A percentile compares a stretch with the other conserved stretches of the same genome.
Evolutionary conservation across 192 early-diverging fungal species (phyloP).

Genomic region (Entomortierella chlamydospora): DNA sequence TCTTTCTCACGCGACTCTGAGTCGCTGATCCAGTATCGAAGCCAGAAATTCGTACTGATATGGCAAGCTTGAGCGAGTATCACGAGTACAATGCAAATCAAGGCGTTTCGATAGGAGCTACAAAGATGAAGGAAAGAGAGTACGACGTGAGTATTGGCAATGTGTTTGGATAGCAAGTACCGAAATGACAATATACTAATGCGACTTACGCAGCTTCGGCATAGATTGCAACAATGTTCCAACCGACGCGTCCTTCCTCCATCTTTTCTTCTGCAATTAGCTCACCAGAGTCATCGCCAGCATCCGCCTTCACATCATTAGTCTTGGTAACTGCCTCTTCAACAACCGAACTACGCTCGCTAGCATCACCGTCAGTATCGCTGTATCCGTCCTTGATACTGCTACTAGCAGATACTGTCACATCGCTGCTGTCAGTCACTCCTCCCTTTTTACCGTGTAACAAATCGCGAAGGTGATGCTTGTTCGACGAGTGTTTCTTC

Average conservation of each 20-base stretch:
- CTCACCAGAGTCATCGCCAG: constrained; percentile 48
- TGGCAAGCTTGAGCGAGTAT: not conserved
- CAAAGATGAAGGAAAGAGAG: too few relatives aligned
- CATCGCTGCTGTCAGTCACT: not conserved
- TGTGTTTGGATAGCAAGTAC: too few relatives aligned
- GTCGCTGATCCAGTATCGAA: not conserved
- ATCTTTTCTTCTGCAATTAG: constrained; percentile 54
- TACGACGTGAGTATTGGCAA: too few relatives aligned
- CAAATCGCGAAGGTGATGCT: not conserved
- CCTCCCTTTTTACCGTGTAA: not conserved
- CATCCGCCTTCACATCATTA: not conserved
- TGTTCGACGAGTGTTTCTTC: constrained; percentile 10
- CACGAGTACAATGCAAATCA: too few relatives aligned
- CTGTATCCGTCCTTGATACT: not conserved
- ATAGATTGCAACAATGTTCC: constrained; percentile 59
- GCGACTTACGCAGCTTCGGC: constrained; percentile 68
- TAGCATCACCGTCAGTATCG: not conserved
- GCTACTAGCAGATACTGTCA: not conserved
- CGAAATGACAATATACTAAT: too few relatives aligned
- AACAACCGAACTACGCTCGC: not conserved
- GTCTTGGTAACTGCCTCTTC: constrained; percentile 2
- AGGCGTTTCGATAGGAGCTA: too few relatives aligned
- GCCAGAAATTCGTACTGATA: not conserved
- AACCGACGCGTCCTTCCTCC: constrained; percentile 22
- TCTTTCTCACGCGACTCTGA: not conserved